Evolutionary conservation across 352 stramenopile genomes (phyloP), one percentile per base, ranked within the genome.

Genomic region (Phytophthora gonapodyides): DNA sequence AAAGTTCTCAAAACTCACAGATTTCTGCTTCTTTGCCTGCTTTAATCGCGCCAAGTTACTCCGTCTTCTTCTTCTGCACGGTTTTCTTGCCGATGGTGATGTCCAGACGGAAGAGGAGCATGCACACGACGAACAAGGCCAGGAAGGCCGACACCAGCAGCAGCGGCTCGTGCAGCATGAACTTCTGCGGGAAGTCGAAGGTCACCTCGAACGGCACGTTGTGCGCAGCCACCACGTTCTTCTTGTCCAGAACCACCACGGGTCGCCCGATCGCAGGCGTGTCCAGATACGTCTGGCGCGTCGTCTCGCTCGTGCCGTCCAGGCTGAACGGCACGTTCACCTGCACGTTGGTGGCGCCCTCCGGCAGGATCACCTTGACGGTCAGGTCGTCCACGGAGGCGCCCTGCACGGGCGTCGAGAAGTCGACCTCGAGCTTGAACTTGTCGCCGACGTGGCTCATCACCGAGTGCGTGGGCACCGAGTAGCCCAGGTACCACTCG

Each of bases 401-500:
- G 13, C 82, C 76, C 30, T 93, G 78, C 37, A 97, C 71, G 21
- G 83, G 76, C 13, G 89, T 93, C n/a, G 80, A 93, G 44, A 97
- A 94, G 71, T 93, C 80, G 27, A 93, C 73, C 52, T 92, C 71
- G 49, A 97, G 78, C 71, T 93, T 94, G 63, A 92, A 96, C 42
- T 71, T 72, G 61, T 86, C 64, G 52, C 82, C 80, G 7, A 69
- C 38, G 59, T 82, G 86, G 42, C 76, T 73, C 10, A 97, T 68
- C 36, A 94, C 84, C 33, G 86, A 84, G 67, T 91, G 73, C 41
- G 86, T 93, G 8, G 87, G 87, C 41, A 96, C 80, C 37, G 82
- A 91, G 75, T 97, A 95, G 34, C 88, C 88, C 11, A 97, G 48
- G 71, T 97, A 97, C 68, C 80, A 97, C 67, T 96, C 83, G 36